Evolutionary conservation across 768 basidiomycete genomes (phyloP).

Genomic region (Nidula microcarpa): DNA sequence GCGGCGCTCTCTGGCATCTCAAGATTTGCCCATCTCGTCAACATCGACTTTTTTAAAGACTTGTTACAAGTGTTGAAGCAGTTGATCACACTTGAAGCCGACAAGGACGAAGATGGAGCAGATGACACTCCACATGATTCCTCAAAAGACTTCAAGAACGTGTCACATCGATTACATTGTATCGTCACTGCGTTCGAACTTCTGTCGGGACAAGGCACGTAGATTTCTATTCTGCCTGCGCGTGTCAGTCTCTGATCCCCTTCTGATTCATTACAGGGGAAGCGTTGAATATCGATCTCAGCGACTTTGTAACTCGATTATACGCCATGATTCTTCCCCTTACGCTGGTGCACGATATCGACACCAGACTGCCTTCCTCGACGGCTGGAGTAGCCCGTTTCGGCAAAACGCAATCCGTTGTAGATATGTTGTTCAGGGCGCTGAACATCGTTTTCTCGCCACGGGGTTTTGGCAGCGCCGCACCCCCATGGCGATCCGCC

Average conservation of each 20-base stretch:
- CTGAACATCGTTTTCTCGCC: conserved; percentile 81
- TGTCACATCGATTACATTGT: conserved; percentile 70
- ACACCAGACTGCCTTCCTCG: conserved; percentile 28
- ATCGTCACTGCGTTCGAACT: conserved; percentile 98
- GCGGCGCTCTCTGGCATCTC: conserved; percentile 90
- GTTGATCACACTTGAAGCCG: conserved; percentile 57
- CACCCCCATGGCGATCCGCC: conserved; percentile 74
- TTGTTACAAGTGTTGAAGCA: conserved; percentile 82
- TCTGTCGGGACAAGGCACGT: conserved; percentile 87
- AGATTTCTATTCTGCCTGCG: not conserved
- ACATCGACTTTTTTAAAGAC: conserved; percentile 98
- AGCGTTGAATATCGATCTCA: conserved; percentile 94
- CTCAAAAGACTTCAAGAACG: conserved; percentile 24
- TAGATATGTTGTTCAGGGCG: conserved; percentile 84
- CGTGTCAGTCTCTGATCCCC: conserved; percentile 1
- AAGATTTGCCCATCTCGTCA: conserved; percentile 93
- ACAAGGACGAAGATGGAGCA: conserved; percentile 30
- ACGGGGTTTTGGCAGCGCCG: conserved; percentile 46
- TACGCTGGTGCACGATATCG: conserved; percentile 62
- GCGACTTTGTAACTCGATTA: conserved; percentile 81
- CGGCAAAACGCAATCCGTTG: conserved; percentile 30
- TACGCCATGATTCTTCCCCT: conserved; percentile 81
- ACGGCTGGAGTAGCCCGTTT: conserved; percentile 16
- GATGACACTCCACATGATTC: conserved; percentile 11
- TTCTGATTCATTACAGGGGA: conserved; percentile 60